A percentile compares a stretch with the other conserved stretches of the same genome.
These are phyloP conservation scores for Boletus subparvulus DNA, from an alignment of 768 basidiomycete genomes.

Conservation along the genomic window DNA sequence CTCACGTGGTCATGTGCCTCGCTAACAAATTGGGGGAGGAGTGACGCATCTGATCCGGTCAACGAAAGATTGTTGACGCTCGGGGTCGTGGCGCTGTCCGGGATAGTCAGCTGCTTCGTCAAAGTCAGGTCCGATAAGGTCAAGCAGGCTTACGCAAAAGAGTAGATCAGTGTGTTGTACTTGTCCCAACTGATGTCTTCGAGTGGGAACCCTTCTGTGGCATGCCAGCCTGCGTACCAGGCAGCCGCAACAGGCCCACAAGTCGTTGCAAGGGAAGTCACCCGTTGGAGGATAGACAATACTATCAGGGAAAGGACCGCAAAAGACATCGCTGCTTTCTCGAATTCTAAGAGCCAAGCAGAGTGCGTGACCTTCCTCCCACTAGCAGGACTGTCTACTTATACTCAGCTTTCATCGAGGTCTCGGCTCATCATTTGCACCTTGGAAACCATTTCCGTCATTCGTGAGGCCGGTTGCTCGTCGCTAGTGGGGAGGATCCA, in stretches of 20 bases:
- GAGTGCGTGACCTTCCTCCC: not conserved
- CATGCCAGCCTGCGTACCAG: constrained; percentile 73
- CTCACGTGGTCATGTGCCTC: constrained; percentile 39
- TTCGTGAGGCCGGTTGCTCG: not conserved
- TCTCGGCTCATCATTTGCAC: not conserved
- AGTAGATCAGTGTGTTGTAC: constrained; percentile 64
- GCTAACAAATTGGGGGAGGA: constrained; percentile 58
- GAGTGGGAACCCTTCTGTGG: constrained; percentile 48
- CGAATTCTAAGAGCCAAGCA: not conserved
- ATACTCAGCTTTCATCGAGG: not conserved
- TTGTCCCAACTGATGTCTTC: constrained; percentile 61
- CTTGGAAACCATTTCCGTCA: not conserved
- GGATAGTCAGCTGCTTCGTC: not conserved
- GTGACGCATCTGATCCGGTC: constrained; percentile 42
- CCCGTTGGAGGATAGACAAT: constrained; percentile 1
- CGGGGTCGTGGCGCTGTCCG: constrained; percentile 34
- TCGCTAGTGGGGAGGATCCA: not conserved
- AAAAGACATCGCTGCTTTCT: not conserved
- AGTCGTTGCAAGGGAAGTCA: not conserved
- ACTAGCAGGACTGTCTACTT: not conserved
- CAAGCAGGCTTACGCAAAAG: constrained; percentile 55
- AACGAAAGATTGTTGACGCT: constrained; percentile 34
- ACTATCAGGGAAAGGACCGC: not conserved
- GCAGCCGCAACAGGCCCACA: constrained; percentile 41
- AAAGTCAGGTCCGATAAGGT: not conserved